Evolutionary conservation across 1,284 basidiomycete genomes (phyloP), one percentile per base, ranked within the genome.

Genomic region (Pisolithus thermaeus): DNA sequence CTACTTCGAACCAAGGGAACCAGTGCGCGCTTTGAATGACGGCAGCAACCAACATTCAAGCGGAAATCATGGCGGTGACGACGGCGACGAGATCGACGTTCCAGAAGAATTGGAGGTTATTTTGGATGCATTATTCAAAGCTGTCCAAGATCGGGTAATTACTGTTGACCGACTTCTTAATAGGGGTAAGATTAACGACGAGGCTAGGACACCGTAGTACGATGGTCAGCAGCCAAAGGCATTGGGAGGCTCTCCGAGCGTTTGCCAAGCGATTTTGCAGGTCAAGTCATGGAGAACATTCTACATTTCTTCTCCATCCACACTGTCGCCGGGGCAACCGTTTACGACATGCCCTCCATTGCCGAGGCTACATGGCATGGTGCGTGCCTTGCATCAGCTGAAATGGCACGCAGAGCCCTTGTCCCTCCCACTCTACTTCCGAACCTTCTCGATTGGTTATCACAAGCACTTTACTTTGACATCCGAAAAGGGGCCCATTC

Each of bases 351-450:
- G 56, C 81, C 88, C 35, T 79, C 88, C 11, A 73, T 83, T 50
- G 84, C 82, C 53, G 95, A 99, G 68, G 76, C 79, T 53, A 90
- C 90, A 30, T 97, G 96, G 93, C 96, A 99, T 67, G 97, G 97
- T 6, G 89, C 92, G 3, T 94, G 88, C 61, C 78, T 99, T 36
- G 91, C 92, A 9, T 84, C 92, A 50, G 96, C 96, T 5, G 96
- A 99, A 72, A 80, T 97, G 70, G 89, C 90, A 18, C 80, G 96
- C 38, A 76, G 93, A 57, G 87, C 86, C 25, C 75, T 96, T 46
- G 73, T 96, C 28, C 66, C 75, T 5, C 67, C 75, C 45, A 71
- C 78, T 41, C 75, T 77, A 39, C 74, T 95, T 27, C 67, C 77
- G 4, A 76, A 81, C 53, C 70, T 90, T 45, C 75, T 95, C 6